A percentile compares a stretch with the other conserved stretches of the same genome.
Evolutionary conservation across 2,329 filamentous ascomycete genomes (phyloP).

Genomic region (Stachybotrys chartarum): DNA sequence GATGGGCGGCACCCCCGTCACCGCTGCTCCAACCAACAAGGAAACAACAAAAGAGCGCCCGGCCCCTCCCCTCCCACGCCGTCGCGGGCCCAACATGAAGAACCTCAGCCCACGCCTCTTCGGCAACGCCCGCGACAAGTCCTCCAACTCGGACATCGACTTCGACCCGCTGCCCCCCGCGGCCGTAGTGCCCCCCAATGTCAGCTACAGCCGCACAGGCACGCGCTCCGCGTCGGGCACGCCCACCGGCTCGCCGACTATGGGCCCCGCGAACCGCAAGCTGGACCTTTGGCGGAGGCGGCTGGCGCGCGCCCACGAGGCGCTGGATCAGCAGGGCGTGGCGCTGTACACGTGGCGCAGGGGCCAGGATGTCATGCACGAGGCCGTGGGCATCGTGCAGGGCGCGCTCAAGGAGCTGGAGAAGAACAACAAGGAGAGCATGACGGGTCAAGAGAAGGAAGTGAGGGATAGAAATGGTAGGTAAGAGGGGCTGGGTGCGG

Average conservation of each 20-base stretch:
- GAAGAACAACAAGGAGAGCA: conserved; percentile 5
- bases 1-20: conserved; percentile 11
- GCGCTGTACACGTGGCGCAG: conserved; percentile 65
- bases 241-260: conserved; percentile 25
- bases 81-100: conserved; percentile 29
- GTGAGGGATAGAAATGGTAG: not conserved
- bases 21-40: conserved; percentile 2
- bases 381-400: conserved; percentile 59
- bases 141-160: conserved; percentile 32
- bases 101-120: conserved; percentile 22
- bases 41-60: conserved; percentile 17
- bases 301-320: conserved; percentile 56
- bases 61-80: conserved; percentile 40
- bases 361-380: conserved; percentile 61
- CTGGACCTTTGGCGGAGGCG: conserved; percentile 65
- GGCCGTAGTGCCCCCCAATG: conserved; percentile 12
- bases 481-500: not conserved
- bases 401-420: conserved; percentile 40
- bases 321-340: conserved; percentile 58
- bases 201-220: conserved; percentile 16
- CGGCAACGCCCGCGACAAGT: conserved; percentile 20
- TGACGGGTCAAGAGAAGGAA: not conserved
- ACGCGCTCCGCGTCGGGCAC: conserved; percentile 23
- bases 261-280: conserved; percentile 53
- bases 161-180: conserved; percentile 32